These are phyloP conservation scores for Xylariaceae sp. DNA, from an alignment of 2,329 filamentous ascomycete genomes.

Conservation along the genomic window DNA sequence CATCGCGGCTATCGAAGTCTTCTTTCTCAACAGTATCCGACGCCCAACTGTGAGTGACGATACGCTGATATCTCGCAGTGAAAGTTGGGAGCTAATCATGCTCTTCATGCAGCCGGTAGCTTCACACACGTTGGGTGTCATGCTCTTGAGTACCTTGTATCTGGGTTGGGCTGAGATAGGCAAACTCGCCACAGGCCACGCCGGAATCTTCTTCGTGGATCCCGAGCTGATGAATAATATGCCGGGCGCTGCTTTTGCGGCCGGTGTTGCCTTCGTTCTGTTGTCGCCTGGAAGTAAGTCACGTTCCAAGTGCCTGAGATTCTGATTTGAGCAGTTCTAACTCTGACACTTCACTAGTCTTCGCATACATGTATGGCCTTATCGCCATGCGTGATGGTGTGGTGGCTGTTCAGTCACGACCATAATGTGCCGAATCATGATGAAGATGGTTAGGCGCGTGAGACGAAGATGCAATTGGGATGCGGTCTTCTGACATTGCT, in stretches of 20 bases:
- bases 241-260: conserved; percentile 39
- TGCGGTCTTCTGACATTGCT: too few species aligned
- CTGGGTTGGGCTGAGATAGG: conserved; percentile 47
- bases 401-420: conserved; percentile 9
- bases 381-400: conserved; percentile 43
- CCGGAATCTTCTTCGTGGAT: conserved; percentile 50
- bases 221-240: conserved; percentile 36
- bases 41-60: conserved; percentile 39
- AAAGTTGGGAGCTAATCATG: conserved; percentile 10
- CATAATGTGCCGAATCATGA: too few species aligned
- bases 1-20: conserved; percentile 41
- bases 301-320: background rate
- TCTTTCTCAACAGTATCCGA: conserved; percentile 50
- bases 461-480: too few species aligned
- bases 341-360: conserved; percentile 31
- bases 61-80: background rate
- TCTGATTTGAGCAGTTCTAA: conserved; percentile 12
- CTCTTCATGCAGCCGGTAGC: conserved; percentile 35
- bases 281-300: conserved; percentile 42
- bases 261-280: conserved; percentile 40
- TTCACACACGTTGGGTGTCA: conserved; percentile 37
- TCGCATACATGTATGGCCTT: conserved; percentile 45
- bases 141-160: conserved; percentile 39
- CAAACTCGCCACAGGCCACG: conserved; percentile 39
- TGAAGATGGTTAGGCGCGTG: too few species aligned